Percentiles rank a stretch among this genome's conserved stretches.
phyloP scores from a whole-genome alignment of 257 asterid genomes.

The Solanum pinnatisectum region DNA sequence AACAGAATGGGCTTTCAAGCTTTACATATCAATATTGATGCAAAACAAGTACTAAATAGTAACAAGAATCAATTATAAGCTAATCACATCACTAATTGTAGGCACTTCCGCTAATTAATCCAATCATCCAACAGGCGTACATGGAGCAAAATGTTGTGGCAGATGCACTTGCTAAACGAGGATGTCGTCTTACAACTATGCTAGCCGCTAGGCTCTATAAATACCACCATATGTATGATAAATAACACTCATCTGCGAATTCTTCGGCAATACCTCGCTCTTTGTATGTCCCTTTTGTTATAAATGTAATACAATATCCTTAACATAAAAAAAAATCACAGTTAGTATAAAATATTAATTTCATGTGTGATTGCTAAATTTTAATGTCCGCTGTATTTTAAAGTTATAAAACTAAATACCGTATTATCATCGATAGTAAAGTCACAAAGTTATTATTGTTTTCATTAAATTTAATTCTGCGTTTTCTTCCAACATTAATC shows the following conservation, averaged over 20 bases:
- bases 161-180: too few species aligned
- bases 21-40: background rate
- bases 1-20: background rate
- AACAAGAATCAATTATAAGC: background rate
- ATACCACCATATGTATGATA: background rate
- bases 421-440: background rate
- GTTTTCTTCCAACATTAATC: background rate
- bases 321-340: background rate
- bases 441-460: background rate
- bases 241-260: background rate
- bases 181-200: too few species aligned
- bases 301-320: background rate
- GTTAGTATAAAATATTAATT: background rate
- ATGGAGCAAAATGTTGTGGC: too few species aligned
- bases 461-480: background rate
- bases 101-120: background rate
- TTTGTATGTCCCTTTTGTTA: background rate
- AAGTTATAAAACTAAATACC: background rate
- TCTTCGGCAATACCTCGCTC: background rate
- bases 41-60: background rate
- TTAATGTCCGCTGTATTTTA: background rate
- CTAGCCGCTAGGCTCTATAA: too few species aligned
- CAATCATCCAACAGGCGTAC: too few species aligned
- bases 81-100: background rate
- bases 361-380: background rate